phyloP scores from a whole-genome alignment of 164 flowering plant species.

The Warburgia ugandensis region DNA sequence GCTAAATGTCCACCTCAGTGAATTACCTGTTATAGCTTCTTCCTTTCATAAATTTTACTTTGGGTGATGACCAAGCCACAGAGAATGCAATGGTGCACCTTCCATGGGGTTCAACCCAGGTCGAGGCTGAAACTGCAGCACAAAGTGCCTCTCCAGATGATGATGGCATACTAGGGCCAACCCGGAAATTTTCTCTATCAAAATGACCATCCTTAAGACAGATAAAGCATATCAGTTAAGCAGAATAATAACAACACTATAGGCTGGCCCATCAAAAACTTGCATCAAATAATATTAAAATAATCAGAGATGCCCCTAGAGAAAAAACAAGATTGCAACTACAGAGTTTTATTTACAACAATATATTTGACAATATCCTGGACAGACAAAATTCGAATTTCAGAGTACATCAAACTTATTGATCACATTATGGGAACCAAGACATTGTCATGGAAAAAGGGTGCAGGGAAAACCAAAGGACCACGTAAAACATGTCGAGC shows the following conservation, averaged over 20 bases:
- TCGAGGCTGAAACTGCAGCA: constrained; percentile 88
- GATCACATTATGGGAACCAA: no score
- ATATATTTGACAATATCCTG: no score
- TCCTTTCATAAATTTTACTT: constrained; percentile 74
- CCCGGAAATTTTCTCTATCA: constrained; percentile 55
- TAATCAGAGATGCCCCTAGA: no score
- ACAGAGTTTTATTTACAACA: no score
- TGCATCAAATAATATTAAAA: no score
- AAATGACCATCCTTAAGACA: constrained; percentile 65
- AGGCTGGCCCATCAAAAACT: no score
- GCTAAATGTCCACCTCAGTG: not conserved
- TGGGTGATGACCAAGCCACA: constrained; percentile 87
- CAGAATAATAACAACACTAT: no score
- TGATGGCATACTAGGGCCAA: constrained; percentile 69
- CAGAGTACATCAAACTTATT: no score
- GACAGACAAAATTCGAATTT: no score
- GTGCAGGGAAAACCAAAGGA: not conserved
- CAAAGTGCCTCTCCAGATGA: constrained; percentile 73
- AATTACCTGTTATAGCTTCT: constrained; percentile 61
- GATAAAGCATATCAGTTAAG: not conserved
- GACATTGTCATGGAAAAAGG: not conserved
- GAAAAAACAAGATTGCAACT: no score
- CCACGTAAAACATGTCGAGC: not conserved
- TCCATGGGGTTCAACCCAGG: constrained; percentile 97
- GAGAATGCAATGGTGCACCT: constrained; percentile 81